Conservation (phyloP, 768 basidiomycete genomes). For the Neoboletus magnificus region DNA sequence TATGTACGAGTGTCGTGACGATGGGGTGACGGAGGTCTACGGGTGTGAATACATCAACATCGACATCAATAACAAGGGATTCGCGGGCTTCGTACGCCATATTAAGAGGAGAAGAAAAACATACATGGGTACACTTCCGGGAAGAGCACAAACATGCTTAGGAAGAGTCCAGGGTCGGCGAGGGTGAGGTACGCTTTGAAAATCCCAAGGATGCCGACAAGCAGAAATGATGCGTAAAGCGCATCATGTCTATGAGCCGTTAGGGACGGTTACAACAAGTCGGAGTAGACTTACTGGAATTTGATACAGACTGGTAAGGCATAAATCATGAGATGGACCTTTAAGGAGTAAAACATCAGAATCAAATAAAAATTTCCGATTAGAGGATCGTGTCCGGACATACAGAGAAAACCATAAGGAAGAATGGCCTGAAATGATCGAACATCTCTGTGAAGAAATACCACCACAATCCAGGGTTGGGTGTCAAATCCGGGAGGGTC, state of each 20-base stretch:
- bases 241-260: slow-evolving; percentile 65
- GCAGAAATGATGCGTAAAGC: slow-evolving; percentile 72
- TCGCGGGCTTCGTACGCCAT: not conserved
- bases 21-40: slow-evolving; percentile 84
- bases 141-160: slow-evolving; percentile 76
- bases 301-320: slow-evolving; percentile 83
- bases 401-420: slow-evolving; percentile 91
- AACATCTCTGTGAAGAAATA: slow-evolving; percentile 99
- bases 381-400: slow-evolving; percentile 19
- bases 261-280: not conserved
- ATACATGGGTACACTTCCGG: slow-evolving; percentile 81
- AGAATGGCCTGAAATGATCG: slow-evolving; percentile 94
- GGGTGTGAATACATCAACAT: not conserved
- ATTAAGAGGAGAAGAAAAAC: slow-evolving; percentile 34
- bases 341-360: not conserved
- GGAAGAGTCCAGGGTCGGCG: slow-evolving; percentile 83
- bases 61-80: not conserved
- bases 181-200: slow-evolving; percentile 94
- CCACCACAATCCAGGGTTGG: slow-evolving; percentile 96
- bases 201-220: slow-evolving; percentile 71
- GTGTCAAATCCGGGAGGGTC: slow-evolving; percentile 83
- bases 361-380: not conserved
- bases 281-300: slow-evolving; percentile 57
- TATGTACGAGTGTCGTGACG: slow-evolving; percentile 75
- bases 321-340: slow-evolving; percentile 84